phyloP scores from a whole-genome alignment of 2,329 filamentous ascomycete genomes.

The Aureobasidium sp. region DNA sequence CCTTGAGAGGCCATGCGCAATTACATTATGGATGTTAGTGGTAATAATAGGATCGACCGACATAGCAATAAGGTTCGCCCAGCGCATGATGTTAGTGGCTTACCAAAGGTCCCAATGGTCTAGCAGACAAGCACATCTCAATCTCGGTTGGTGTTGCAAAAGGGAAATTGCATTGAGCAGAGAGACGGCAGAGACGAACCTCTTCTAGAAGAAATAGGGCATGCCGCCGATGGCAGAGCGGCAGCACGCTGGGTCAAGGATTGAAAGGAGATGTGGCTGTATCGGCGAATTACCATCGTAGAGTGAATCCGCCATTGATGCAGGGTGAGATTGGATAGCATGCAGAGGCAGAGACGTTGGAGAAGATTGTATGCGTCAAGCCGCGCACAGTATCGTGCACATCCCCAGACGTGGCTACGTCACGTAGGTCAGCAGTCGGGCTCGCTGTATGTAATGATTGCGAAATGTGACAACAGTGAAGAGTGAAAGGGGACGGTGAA shows the following conservation, averaged over 20 bases:
- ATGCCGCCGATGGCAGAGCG: not conserved
- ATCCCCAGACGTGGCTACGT: not conserved
- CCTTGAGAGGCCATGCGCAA: not conserved
- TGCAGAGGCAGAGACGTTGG: not conserved
- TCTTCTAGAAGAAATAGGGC: constrained; percentile 6
- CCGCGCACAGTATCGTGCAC: not conserved
- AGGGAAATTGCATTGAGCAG: constrained; percentile 6
- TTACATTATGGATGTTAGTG: not conserved
- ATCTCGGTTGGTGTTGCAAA: constrained; percentile 6
- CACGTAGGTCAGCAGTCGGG: not conserved
- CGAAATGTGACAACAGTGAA: not conserved
- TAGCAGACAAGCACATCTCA: constrained; percentile 5
- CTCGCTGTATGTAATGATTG: not conserved
- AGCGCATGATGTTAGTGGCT: constrained; percentile 9
- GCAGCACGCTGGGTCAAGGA: not conserved
- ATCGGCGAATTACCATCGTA: constrained; percentile 8
- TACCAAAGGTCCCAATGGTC: not conserved
- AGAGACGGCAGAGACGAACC: not conserved
- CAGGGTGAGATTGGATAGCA: constrained; percentile 5
- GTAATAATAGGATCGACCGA: not conserved
- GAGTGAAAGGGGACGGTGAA: not conserved
- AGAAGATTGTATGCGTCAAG: not conserved
- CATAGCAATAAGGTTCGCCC: not conserved
- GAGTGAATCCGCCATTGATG: not conserved
- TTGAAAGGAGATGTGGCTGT: not conserved